Conservation (phyloP, 2,329 filamentous ascomycete genomes). For the Hypoxylon sp. region DNA sequence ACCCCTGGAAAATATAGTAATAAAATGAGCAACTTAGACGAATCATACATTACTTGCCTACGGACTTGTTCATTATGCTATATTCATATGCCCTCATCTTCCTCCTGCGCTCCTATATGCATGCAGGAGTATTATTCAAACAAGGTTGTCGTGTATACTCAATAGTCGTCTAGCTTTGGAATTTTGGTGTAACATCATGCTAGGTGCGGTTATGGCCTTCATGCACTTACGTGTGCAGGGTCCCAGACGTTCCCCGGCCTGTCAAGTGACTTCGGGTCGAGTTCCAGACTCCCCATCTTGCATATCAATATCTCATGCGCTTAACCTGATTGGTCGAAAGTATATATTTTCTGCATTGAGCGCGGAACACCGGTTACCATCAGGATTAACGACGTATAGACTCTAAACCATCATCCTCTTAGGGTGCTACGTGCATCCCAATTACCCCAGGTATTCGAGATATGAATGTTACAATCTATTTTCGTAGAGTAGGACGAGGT, state of each 20-base stretch:
- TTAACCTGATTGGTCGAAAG: conserved; percentile 16
- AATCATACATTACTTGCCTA: neutral
- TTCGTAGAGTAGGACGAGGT: conserved; percentile 3
- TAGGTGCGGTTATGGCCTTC: conserved; percentile 4
- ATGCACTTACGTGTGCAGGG: conserved; percentile 24
- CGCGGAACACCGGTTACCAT: conserved; percentile 11
- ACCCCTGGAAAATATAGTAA: neutral
- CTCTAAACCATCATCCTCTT: neutral
- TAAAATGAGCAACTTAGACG: neutral
- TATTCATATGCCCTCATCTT: neutral
- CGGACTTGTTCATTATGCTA: conserved; percentile 1
- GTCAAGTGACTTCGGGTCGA: conserved; percentile 20
- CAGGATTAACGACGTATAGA: conserved; percentile 4
- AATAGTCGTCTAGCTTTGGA: neutral
- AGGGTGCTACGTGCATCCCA: conserved; percentile 18
- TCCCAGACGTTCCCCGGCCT: neutral
- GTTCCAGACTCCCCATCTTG: conserved; percentile 38
- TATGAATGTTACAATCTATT: neutral
- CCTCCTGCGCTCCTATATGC: conserved; percentile 4
- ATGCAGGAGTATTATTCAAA: conserved; percentile 8
- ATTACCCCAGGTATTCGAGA: conserved; percentile 10
- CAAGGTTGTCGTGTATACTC: conserved; percentile 5
- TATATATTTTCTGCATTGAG: conserved; percentile 14
- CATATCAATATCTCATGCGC: conserved; percentile 13
- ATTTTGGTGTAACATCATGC: conserved; percentile 15